Base-by-base conservation (phyloP, 495 filamentous ascomycete genomes). In the Trichoderma virens region DNA sequence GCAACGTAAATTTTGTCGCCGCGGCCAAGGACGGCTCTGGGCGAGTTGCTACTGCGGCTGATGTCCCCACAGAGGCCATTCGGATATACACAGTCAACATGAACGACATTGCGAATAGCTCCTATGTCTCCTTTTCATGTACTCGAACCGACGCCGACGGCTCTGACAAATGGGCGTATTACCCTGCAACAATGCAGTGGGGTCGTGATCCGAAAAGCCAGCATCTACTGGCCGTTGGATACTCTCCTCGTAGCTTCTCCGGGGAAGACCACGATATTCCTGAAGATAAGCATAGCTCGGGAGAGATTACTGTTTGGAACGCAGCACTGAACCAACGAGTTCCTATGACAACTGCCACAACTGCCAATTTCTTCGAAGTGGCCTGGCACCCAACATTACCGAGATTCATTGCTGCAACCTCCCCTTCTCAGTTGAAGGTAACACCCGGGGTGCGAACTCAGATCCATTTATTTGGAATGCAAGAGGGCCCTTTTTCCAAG, bases 301-400 rank as follows among this genome's bases (percentile, higher is more conserved):
- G 92, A 1, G 88, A 94, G 69, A 79, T 93, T 16, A 88, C 85
- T 61, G 67, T 92, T 0, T 97, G 89, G 89, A 80, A 87, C 65
- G 79, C 87, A 0, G 65, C 75, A 18, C 80, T 82, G 51, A 75
- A 78, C 3, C 73, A 75, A 9, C 66, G 82, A 47, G 70, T 79
- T 67, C 70, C 71, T 54, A 70, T 87, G 27, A 79, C 73, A 68
- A 72, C 75, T 6, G 79, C 74, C 1, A 83, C 81, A 7, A 84
- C 85, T 0, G 85, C 88, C 41, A 92, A 90, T 66, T 84, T 92
- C 0, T 94, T 94, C 69, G 90, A 94, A 65, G 80, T 90, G 14
- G 82, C 85, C 8, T 97, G 90, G 88, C 89, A 93, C 70, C 88
- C 89, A 0, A 72, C 68, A 3, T 72, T 86, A 64, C 73, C 76